phyloP scores from a whole-genome alignment of 768 basidiomycete species.

The Lactarius sp. region DNA sequence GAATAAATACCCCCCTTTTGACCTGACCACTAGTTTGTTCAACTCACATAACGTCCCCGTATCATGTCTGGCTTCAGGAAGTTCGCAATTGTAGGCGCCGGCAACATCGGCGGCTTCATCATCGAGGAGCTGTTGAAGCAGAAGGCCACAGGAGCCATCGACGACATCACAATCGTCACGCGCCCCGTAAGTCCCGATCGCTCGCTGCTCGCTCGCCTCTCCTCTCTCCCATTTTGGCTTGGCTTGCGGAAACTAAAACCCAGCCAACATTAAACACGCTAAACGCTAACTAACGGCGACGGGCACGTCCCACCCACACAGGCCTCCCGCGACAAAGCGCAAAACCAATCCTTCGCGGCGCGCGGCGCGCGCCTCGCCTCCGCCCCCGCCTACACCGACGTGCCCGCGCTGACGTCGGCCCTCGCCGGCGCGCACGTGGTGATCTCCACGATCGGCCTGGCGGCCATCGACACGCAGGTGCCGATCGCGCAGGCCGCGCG shows the following conservation, averaged over 20 bases:
- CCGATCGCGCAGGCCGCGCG: constrained; percentile 23
- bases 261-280: too few relatives aligned
- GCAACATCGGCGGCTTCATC: constrained; percentile 24
- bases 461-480: constrained; percentile 17
- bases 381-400: constrained; percentile 12
- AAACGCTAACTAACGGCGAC: too few relatives aligned
- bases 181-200: constrained; percentile 16
- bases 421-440: constrained; percentile 22
- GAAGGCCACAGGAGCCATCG: constrained; percentile 16
- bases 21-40: neutral
- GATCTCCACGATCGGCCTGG: constrained; percentile 16
- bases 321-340: constrained; percentile 11
- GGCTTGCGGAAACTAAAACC: neutral
- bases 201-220: neutral
- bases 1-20: constrained; percentile 5
- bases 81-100: constrained; percentile 23
- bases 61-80: constrained; percentile 21
- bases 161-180: constrained; percentile 18
- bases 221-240: neutral
- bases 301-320: neutral
- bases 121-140: constrained; percentile 25
- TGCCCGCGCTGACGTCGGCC: constrained; percentile 17
- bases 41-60: neutral
- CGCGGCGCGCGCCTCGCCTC: constrained; percentile 19
- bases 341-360: constrained; percentile 11